phyloP scores from a whole-genome alignment of 441 rosid genomes.

The Arabidopsis lyrata region DNA sequence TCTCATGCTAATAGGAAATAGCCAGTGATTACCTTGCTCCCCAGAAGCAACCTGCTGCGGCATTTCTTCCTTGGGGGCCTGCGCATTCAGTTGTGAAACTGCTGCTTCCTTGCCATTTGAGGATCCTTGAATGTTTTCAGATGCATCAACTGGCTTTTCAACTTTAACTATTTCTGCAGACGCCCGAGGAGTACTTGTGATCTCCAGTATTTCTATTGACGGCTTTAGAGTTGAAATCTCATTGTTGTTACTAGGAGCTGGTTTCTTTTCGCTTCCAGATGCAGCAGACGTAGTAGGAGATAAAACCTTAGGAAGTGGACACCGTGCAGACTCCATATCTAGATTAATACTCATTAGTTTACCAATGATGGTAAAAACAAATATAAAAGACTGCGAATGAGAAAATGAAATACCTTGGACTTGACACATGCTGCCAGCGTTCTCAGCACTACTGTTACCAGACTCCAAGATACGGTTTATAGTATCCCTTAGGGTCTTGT shows the following conservation, averaged over 20 bases:
- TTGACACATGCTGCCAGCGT: constrained; percentile 85
- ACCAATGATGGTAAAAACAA: constrained; percentile 13
- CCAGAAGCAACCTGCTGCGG: constrained; percentile 79
- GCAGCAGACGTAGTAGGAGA: constrained; percentile 89
- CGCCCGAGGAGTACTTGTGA: constrained; percentile 49
- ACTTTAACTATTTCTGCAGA: constrained; percentile 55
- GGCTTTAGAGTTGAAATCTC: constrained; percentile 53
- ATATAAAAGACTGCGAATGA: background rate
- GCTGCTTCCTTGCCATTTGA: constrained; percentile 74
- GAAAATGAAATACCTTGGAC: constrained; percentile 72
- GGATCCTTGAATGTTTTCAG: constrained; percentile 78
- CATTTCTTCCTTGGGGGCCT: constrained; percentile 79
- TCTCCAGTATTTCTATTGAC: constrained; percentile 52
- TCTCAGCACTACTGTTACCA: constrained; percentile 93
- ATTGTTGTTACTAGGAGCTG: constrained; percentile 44
- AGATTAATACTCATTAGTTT: constrained; percentile 23
- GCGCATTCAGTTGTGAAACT: constrained; percentile 72
- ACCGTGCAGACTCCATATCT: constrained; percentile 93
- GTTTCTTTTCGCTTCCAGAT: constrained; percentile 72
- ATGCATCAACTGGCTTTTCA: constrained; percentile 59
- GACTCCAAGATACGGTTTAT: constrained; percentile 95
- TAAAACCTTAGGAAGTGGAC: constrained; percentile 73
- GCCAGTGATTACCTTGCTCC: constrained; percentile 72
- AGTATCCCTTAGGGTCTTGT: constrained; percentile 94
- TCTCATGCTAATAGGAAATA: background rate